Percentiles rank a stretch among this genome's conserved stretches.
Conservation (phyloP, 192 early-diverging fungal species). For the Dimargaris cristalligena region DNA sequence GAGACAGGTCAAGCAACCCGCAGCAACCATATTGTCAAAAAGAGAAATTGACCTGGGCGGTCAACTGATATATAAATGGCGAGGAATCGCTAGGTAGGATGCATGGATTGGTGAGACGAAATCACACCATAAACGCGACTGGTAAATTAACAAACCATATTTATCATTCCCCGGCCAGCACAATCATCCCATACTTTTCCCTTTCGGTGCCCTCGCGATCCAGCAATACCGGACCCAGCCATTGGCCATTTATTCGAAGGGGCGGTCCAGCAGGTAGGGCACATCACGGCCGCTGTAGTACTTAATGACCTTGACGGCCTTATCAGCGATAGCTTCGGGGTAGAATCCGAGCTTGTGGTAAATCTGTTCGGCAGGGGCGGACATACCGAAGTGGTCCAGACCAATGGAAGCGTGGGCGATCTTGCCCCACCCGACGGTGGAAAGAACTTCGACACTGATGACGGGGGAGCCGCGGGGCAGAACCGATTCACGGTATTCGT, state of each 20-base stretch:
- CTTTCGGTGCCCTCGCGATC: too few relatives aligned
- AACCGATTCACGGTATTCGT: conserved; percentile 69
- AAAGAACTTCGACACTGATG: conserved; percentile 76
- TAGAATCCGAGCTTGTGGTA: conserved; percentile 78
- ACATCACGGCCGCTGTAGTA: conserved; percentile 40
- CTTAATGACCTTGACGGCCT: conserved; percentile 62
- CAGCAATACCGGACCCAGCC: too few relatives aligned
- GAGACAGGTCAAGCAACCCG: too few relatives aligned
- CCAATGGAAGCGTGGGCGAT: conserved; percentile 80
- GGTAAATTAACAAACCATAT: too few relatives aligned
- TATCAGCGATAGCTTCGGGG: conserved; percentile 47
- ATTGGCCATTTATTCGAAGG: conserved; percentile 11
- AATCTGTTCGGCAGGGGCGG: conserved; percentile 64
- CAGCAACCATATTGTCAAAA: too few relatives aligned
- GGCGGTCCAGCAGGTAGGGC: conserved; percentile 8
- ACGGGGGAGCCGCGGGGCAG: conserved; percentile 62
- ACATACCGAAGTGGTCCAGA: conserved; percentile 78
- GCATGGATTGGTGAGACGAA: too few relatives aligned
- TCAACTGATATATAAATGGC: too few relatives aligned
- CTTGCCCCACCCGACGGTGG: conserved; percentile 80
- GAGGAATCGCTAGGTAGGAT: too few relatives aligned
- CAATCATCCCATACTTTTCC: too few relatives aligned
- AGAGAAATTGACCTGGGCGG: too few relatives aligned
- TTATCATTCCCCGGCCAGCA: too few relatives aligned
- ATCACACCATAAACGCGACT: too few relatives aligned